Base-by-base conservation (phyloP, 768 basidiomycete species). In the Lactarius sp. region DNA sequence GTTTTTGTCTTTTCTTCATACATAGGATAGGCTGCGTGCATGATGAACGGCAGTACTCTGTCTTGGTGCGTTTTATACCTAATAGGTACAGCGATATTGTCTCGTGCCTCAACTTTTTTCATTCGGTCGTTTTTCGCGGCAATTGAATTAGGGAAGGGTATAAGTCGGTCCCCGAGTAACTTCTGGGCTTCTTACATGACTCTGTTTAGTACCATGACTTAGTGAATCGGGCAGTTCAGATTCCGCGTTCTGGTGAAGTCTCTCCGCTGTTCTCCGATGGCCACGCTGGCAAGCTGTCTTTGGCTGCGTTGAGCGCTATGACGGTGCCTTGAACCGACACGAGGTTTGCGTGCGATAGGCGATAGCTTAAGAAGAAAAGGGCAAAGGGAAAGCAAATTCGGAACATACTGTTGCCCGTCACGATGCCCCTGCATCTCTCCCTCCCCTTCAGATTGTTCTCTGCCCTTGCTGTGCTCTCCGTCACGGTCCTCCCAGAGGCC, bases 401-500 rank as follows among this genome's bases (percentile, higher is more conserved):
- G 20, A 46, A n/a, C 46, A 46, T 46, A n/a, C 9, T 20, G 42
- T 10, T 37, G 36, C 36, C 36, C 36, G 10, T 8, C 36, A 44
- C 42, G 18, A 44, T 27, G 27, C 42, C 18, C 46, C 49, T 33
- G 14, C 18, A 6, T 18, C 16, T 34, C 46, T 51, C 50, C 55
- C 33, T 31, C 14, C 6, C 41, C 55, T 18, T 18, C 37, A 44
- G 7, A 2, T 0, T 33, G 6, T 9, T 50, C 4, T n/a, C 44
- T 1, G 13, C 47, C n/a, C 63, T 73, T 31, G 55, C 69, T 2
- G 5, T 54, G 14, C 63, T 71, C 20, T 59, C 68, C 57, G 52
- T 67, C 52, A 41, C 14, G 1, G 22, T 73, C 37, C 66, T 73
- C 5, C 63, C 62, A 16, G 58, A 62, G 3, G 69, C 60, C 1